phyloP scores from a whole-genome alignment of 1,284 basidiomycete species.

The Tilletia indica region DNA sequence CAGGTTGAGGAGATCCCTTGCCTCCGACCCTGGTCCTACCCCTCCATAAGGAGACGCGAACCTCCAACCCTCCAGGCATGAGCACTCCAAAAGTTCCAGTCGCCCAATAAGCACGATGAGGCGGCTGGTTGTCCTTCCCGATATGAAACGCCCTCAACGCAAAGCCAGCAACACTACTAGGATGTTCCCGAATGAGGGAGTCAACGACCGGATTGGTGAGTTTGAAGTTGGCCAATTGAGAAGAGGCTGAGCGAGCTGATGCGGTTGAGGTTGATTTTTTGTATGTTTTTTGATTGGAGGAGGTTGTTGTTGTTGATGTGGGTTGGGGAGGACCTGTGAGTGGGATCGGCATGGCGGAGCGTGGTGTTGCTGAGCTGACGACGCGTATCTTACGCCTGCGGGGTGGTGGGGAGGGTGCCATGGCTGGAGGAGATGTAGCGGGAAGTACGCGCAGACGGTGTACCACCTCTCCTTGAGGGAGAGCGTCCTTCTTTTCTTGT shows the following conservation, averaged over 20 bases:
- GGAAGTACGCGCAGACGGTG: no score
- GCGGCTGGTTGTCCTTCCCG: background rate
- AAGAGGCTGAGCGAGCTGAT: background rate
- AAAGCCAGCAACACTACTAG: background rate
- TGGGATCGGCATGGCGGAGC: slow-evolving; percentile 9
- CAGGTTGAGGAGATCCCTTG: no score
- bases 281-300: background rate
- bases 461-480: no score
- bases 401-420: no score
- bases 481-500: no score
- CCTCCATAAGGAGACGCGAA: background rate
- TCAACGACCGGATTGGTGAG: background rate
- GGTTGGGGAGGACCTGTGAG: background rate
- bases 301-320: no score
- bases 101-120: slow-evolving; percentile 9
- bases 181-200: background rate
- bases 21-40: background rate
- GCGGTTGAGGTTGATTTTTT: background rate
- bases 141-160: background rate
- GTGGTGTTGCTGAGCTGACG: background rate
- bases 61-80: background rate
- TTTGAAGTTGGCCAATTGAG: background rate
- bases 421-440: no score
- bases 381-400: no score
- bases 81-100: background rate